Evolutionary conservation across 2,329 filamentous ascomycete genomes (phyloP), one percentile per base, ranked within the genome.

Genomic region (Fusarium nodosum): DNA sequence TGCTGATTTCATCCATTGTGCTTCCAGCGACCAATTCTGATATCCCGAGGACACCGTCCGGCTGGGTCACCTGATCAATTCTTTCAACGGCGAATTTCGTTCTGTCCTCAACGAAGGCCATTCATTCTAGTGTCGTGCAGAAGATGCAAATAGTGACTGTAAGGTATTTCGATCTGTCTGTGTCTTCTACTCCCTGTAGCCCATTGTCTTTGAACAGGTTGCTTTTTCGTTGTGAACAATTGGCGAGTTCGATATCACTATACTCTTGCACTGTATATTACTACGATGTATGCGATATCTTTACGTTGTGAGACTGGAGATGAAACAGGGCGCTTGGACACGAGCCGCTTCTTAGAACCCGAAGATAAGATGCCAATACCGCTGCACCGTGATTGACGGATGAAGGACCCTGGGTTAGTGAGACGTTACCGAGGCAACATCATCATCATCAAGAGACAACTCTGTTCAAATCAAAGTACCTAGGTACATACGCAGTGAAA

Each of bases 231-330:
- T 34, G 34, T 39, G 34, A 22, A 30, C 24, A 9, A 18, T 33
- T 22, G 13, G n/a, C 15, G 24, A 44, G 34, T 47, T 33, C 10
- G 28, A 58, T 46, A 45, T 34, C 33, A 42, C 20, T n/a, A 34
- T 38, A 26, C 20, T 28, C 26, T 22, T 28, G 16, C 30, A 41
- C 13, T 26, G 61, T 64, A 46, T 64, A 52, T 52, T 59, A 30
- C 28, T 30, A 30, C 9, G 11, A 30, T 30, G 28, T 30, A 59
- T 64, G 30, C 36, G 9, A 30, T 42, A 28, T 24, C 26, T 26
- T 30, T 9, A 50, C 45, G 39, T 11, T 22, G 51, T 58, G 36
- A 30, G 34, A 50, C 61, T 45, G 10, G n/a, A 28, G 18, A 52
- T 52, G 48, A 30, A 30, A 52, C 31, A 31, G 39, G 13, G 20